These are phyloP conservation scores for Parascedosporium putredinis DNA, from an alignment of 2,329 filamentous ascomycete genomes.

Conservation along the genomic window DNA sequence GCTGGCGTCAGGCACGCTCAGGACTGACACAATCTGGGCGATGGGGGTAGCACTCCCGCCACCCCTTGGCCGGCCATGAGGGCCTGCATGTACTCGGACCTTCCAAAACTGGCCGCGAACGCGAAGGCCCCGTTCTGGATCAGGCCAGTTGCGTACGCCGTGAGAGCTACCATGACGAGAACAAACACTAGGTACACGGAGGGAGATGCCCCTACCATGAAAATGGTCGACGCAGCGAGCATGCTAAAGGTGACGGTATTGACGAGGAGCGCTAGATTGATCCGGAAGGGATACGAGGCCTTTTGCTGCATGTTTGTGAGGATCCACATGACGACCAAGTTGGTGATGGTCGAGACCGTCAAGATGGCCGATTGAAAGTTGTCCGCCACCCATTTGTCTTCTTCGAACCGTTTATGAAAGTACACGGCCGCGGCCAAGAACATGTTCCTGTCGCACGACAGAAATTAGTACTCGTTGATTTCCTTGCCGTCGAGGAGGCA, in stretches of 20 bases:
- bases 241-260: conserved; percentile 69
- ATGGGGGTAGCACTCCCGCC: conserved; percentile 83
- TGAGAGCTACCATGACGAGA: conserved; percentile 68
- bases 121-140: conserved; percentile 93
- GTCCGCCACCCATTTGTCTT: conserved; percentile 57
- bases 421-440: conserved; percentile 92
- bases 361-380: conserved; percentile 89
- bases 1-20: conserved; percentile 46
- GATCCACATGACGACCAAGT: conserved; percentile 63
- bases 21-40: conserved; percentile 75
- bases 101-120: conserved; percentile 75
- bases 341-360: conserved; percentile 75
- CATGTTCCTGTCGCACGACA: conserved; percentile 67
- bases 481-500: not conserved
- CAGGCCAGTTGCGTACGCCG: conserved; percentile 70
- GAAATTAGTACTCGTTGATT: conserved; percentile 3
- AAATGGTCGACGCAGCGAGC: conserved; percentile 67
- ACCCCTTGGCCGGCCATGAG: conserved; percentile 94
- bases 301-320: conserved; percentile 70
- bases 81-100: conserved; percentile 84
- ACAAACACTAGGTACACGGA: conserved; percentile 68
- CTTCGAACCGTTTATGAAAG: conserved; percentile 72
- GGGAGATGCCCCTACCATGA: conserved; percentile 53
- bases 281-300: conserved; percentile 81
- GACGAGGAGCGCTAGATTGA: conserved; percentile 64